Conservation (phyloP, 768 basidiomycete species). For the Tricholoma saponaceum region DNA sequence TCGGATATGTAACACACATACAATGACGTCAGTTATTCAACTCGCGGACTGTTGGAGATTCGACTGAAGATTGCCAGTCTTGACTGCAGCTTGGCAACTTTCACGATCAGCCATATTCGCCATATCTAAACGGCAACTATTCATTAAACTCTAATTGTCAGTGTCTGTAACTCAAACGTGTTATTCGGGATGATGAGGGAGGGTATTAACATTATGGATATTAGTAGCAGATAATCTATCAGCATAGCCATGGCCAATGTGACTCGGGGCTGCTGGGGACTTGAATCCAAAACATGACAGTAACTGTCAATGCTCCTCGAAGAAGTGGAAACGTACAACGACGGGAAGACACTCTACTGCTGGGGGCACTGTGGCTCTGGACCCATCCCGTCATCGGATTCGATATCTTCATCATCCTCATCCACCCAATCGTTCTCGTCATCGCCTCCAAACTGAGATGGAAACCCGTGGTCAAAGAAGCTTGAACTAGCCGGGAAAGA, state of each 20-base stretch:
- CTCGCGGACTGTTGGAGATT: no score
- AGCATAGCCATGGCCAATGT: neutral
- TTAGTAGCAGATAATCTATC: neutral
- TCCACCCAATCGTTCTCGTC: conserved; percentile 71
- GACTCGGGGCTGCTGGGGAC: neutral
- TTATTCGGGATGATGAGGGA: neutral
- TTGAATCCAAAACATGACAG: neutral
- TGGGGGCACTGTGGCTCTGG: conserved; percentile 56
- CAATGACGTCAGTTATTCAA: no score
- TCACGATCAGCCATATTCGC: no score
- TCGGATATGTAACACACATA: no score
- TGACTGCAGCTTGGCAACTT: no score
- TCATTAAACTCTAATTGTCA: neutral
- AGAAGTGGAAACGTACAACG: neutral
- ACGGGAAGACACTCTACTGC: conserved; percentile 36
- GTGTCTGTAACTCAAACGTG: neutral
- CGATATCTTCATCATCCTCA: conserved; percentile 67
- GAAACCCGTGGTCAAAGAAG: conserved; percentile 73
- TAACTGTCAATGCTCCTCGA: neutral
- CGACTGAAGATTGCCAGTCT: no score
- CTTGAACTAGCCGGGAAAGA: conserved; percentile 68
- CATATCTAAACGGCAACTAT: no score
- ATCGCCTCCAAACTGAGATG: conserved; percentile 67
- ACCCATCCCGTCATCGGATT: conserved; percentile 38
- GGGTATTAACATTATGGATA: conserved; percentile 1